These are phyloP conservation scores for Bombardia bombarda DNA, from an alignment of 495 filamentous ascomycete genomes.

Conservation along the genomic window DNA sequence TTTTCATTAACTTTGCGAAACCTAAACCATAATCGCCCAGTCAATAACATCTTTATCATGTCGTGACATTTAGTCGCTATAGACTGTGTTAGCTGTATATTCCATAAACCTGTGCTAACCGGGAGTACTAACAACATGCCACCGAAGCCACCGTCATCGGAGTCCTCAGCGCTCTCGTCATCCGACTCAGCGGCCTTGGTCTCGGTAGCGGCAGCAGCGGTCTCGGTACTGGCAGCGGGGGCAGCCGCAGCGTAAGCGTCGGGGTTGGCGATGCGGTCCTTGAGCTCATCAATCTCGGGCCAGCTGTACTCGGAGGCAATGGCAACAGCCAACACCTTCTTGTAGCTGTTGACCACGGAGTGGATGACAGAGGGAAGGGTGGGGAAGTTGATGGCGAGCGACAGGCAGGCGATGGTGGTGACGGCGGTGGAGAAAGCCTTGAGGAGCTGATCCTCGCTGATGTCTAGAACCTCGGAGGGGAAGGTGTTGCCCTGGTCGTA, in stretches of 20 bases:
- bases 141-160: conserved; percentile 51
- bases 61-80: conserved; percentile 36
- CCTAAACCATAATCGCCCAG: conserved; percentile 29
- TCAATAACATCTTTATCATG: conserved; percentile 24
- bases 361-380: conserved; percentile 95
- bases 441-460: conserved; percentile 86
- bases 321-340: conserved; percentile 89
- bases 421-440: conserved; percentile 75
- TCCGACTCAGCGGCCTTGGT: conserved; percentile 53
- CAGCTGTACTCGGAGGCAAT: conserved; percentile 87
- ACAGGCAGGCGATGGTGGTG: conserved; percentile 78
- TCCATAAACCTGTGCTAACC: neutral
- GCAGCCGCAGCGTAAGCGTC: conserved; percentile 83
- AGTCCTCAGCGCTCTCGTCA: conserved; percentile 46
- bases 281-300: conserved; percentile 92
- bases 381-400: conserved; percentile 86
- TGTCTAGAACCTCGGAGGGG: conserved; percentile 74
- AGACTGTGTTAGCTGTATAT: conserved; percentile 11
- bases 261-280: conserved; percentile 98
- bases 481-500: conserved; percentile 96
- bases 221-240: conserved; percentile 55
- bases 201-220: conserved; percentile 45
- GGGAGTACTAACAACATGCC: conserved; percentile 56
- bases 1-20: conserved; percentile 25
- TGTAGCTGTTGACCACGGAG: conserved; percentile 93